Conservation (phyloP, 768 basidiomycete species). For the Suillus decipiens region DNA sequence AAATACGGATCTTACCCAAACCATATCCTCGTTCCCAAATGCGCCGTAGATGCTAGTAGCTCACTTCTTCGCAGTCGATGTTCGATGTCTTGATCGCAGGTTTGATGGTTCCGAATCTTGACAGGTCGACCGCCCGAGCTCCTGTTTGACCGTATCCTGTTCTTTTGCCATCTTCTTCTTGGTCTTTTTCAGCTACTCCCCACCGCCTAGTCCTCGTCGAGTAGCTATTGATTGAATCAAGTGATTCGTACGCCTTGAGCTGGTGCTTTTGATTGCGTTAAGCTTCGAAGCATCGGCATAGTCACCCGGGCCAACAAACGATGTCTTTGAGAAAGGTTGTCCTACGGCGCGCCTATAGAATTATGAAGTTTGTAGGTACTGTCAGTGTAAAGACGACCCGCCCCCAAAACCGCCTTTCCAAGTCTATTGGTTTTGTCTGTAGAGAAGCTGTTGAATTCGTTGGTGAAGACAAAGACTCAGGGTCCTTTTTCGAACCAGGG, state of each 20-base stretch:
- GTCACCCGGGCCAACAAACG: slow-evolving; percentile 84
- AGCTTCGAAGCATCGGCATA: slow-evolving; percentile 90
- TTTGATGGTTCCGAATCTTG: too few species aligned
- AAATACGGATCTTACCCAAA: too few species aligned
- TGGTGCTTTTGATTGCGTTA: slow-evolving; percentile 78
- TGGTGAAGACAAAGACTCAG: slow-evolving; percentile 92
- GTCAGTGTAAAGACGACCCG: slow-evolving; percentile 38
- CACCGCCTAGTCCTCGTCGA: slow-evolving; percentile 51
- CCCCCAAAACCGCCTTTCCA: slow-evolving; percentile 94
- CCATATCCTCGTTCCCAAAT: too few species aligned
- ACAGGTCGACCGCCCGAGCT: slow-evolving; percentile 80
- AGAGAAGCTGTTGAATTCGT: slow-evolving; percentile 83
- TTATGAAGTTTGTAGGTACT: background rate
- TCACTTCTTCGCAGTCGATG: too few species aligned
- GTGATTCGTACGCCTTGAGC: slow-evolving; percentile 78
- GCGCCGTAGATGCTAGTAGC: too few species aligned
- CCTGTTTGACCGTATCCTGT: slow-evolving; percentile 68
- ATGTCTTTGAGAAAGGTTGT: slow-evolving; percentile 88
- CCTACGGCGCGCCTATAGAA: slow-evolving; percentile 72
- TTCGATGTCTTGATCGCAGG: too few species aligned
- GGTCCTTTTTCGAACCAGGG: slow-evolving; percentile 60
- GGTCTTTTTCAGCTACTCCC: slow-evolving; percentile 69
- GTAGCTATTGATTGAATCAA: slow-evolving; percentile 80
- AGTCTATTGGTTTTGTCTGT: slow-evolving; percentile 83
- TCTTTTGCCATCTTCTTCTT: slow-evolving; percentile 83